Percentiles rank a stretch among this genome's conserved stretches.
These are phyloP conservation scores for Vitis hybrid DNA, from an alignment of 177 flowering plant genomes.

Conservation along the genomic window DNA sequence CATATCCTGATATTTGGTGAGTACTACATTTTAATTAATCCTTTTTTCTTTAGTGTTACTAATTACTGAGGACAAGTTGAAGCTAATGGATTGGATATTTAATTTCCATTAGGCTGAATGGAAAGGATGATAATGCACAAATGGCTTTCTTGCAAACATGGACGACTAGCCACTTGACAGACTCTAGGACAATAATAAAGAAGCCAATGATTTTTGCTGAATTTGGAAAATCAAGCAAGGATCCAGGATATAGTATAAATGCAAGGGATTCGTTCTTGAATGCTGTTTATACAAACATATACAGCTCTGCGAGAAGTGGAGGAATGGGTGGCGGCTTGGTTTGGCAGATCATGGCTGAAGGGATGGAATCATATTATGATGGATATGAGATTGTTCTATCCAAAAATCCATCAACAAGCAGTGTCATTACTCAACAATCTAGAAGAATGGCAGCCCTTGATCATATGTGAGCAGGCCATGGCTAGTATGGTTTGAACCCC, in stretches of 20 bases:
- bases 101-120: slow-evolving; percentile 33
- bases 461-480: slow-evolving; percentile 11
- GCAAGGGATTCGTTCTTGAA: slow-evolving; percentile 36
- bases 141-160: slow-evolving; percentile 43
- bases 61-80: not conserved
- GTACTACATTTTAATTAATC: not conserved
- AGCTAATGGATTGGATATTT: no score
- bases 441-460: slow-evolving; percentile 28
- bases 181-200: slow-evolving; percentile 35
- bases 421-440: slow-evolving; percentile 33
- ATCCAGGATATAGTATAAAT: slow-evolving; percentile 31
- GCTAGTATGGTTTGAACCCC: not conserved
- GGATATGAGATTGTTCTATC: slow-evolving; percentile 52
- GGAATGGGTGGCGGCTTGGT: slow-evolving; percentile 47
- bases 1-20: slow-evolving; percentile 69
- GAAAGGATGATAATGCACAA: slow-evolving; percentile 33
- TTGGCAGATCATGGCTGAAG: slow-evolving; percentile 53
- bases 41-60: not conserved
- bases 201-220: slow-evolving; percentile 50
- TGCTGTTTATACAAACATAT: slow-evolving; percentile 26
- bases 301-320: slow-evolving; percentile 32
- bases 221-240: slow-evolving; percentile 52
- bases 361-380: slow-evolving; percentile 50
- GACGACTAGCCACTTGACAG: slow-evolving; percentile 40
- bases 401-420: slow-evolving; percentile 29